Percentiles rank a stretch among this genome's conserved stretches.
phyloP scores from a whole-genome alignment of 176 grass and related monocot genomes.

The Alloteropsis semialata region DNA sequence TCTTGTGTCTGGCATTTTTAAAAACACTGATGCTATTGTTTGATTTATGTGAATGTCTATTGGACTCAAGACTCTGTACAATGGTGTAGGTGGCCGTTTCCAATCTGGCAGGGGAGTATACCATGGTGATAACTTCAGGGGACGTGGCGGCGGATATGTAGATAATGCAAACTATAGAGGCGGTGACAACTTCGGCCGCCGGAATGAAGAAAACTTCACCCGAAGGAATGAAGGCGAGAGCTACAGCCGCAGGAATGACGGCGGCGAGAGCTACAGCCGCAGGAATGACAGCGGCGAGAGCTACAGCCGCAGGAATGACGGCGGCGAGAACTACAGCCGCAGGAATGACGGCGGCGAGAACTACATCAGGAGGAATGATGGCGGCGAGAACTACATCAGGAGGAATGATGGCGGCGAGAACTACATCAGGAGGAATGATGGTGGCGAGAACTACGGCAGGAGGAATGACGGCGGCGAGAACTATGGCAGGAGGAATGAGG shows the following conservation, averaged over 20 bases:
- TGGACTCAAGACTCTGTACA: not conserved
- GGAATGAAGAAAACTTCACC: constrained; percentile 15
- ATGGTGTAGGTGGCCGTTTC: constrained; percentile 33
- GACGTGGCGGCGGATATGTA: constrained; percentile 26
- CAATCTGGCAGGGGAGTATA: constrained; percentile 42
- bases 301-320: not conserved
- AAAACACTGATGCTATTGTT: not conserved
- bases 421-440: not conserved
- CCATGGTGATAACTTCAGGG: constrained; percentile 58
- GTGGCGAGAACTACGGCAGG: not conserved
- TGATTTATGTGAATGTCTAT: not conserved
- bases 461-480: not conserved
- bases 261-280: not conserved
- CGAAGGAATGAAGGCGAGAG: not conserved
- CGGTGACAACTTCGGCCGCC: constrained; percentile 7
- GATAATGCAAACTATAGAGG: constrained; percentile 44
- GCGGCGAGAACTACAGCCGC: not conserved
- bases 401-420: not conserved
- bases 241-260: not conserved
- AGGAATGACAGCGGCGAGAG: not conserved
- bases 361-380: not conserved
- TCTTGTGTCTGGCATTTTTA: not conserved
- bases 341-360: not conserved
- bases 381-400: not conserved
- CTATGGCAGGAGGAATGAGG: not conserved